phyloP scores from a whole-genome alignment of 345 rosid species.

The Cardamine occulta region DNA sequence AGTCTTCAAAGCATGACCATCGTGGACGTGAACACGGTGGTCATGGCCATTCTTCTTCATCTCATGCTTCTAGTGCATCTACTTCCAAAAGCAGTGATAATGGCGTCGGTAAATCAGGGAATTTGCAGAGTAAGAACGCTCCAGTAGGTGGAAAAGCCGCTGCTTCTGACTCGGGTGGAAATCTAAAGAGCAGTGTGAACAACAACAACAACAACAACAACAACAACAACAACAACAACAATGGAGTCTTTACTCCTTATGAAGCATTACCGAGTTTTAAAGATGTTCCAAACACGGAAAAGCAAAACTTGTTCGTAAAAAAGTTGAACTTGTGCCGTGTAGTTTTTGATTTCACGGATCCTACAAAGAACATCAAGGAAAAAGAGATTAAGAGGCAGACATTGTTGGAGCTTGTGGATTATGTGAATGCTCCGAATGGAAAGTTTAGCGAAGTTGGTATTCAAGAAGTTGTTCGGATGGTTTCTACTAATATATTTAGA shows the following conservation, averaged over 20 bases:
- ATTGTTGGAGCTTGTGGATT: conserved; percentile 74
- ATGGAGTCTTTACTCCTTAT: conserved; percentile 46
- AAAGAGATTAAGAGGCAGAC: conserved; percentile 78
- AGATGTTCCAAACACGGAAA: conserved; percentile 67
- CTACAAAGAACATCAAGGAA: conserved; percentile 62
- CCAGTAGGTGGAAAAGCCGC: conserved; percentile 39
- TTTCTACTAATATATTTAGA: conserved; percentile 67
- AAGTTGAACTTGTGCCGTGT: conserved; percentile 64
- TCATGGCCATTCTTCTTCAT: conserved; percentile 44
- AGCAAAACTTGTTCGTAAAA: conserved; percentile 55
- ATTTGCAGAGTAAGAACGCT: conserved; percentile 30
- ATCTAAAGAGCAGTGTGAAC: conserved; percentile 49
- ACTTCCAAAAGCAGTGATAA: conserved; percentile 52
- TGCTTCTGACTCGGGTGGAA: conserved; percentile 49
- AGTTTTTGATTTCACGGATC: conserved; percentile 68
- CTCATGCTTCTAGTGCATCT: conserved; percentile 43
- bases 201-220: conserved; percentile 28
- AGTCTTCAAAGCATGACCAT: conserved; percentile 69
- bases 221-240: conserved; percentile 33
- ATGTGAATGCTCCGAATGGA: conserved; percentile 57
- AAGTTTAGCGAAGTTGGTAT: conserved; percentile 59
- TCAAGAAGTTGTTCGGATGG: conserved; percentile 70
- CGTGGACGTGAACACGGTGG: conserved; percentile 61
- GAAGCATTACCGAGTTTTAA: conserved; percentile 65
- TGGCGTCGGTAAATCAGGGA: conserved; percentile 30